Conservation (phyloP, 257 asterid genomes). For the Voacanga thouarsii region DNA sequence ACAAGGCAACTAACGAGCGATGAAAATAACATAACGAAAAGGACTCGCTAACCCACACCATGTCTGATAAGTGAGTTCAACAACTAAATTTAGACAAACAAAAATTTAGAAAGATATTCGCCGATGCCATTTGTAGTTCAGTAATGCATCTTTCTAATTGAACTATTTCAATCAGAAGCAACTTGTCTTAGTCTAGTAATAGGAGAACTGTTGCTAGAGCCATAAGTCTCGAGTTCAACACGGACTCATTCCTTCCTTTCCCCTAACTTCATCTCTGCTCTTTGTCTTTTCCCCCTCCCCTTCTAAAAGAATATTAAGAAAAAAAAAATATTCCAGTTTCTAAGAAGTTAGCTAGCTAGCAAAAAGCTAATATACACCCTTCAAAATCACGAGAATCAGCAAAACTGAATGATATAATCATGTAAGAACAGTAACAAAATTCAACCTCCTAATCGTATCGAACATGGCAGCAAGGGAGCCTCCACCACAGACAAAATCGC, state of each 20-base stretch:
- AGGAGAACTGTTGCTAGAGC: no score
- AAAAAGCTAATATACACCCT: not conserved
- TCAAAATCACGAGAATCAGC: not conserved
- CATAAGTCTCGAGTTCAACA: no score
- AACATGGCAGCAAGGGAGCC: not conserved
- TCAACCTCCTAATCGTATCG: not conserved
- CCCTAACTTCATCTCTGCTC: no score
- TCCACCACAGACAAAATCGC: not conserved
- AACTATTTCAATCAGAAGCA: no score
- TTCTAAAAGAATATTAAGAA: no score
- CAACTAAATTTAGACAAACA: not conserved
- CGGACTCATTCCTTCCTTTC: no score
- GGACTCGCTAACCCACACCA: not conserved
- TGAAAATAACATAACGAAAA: not conserved
- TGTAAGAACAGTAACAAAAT: not conserved
- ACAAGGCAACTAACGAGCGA: not conserved
- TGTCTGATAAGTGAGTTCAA: not conserved
- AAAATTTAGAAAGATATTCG: not conserved
- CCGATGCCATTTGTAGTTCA: not conserved
- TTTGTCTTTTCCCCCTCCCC: no score
- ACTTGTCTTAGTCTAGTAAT: no score
- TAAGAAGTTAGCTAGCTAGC: not conserved
- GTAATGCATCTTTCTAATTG: not conserved
- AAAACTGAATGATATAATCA: not conserved
- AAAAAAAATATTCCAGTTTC: not conserved